A percentile compares a stretch with the other conserved stretches of the same genome.
These are phyloP conservation scores for Salvia rosmarinus DNA, from an alignment of 257 asterid genomes.

Conservation along the genomic window DNA sequence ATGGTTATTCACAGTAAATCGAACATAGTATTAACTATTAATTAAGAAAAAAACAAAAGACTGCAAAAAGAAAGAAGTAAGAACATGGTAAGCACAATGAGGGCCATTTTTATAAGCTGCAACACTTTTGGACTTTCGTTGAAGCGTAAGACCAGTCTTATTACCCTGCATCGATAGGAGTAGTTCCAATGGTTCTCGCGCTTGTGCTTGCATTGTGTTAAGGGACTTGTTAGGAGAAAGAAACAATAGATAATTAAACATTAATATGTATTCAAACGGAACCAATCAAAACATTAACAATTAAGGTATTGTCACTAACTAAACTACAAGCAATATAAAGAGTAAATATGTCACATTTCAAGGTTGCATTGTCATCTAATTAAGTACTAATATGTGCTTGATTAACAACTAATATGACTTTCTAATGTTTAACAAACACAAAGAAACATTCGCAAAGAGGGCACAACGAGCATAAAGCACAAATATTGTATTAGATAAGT, in stretches of 20 bases:
- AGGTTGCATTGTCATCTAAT: too few species aligned
- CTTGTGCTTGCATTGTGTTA: constrained; percentile 72
- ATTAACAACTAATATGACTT: too few species aligned
- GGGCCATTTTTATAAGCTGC: constrained; percentile 76
- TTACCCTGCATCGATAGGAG: constrained; percentile 79
- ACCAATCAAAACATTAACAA: constrained; percentile 3
- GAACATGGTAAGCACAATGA: constrained; percentile 90
- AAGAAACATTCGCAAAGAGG: not conserved
- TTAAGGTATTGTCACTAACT: too few species aligned
- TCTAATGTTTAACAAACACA: too few species aligned
- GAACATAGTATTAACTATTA: not conserved
- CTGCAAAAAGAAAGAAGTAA: not conserved
- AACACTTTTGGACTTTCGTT: constrained; percentile 62
- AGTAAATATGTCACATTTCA: too few species aligned
- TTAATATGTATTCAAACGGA: not conserved
- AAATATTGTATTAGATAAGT: constrained; percentile 21
- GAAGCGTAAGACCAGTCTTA: constrained; percentile 96
- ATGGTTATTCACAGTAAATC: constrained; percentile 14
- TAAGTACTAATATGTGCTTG: too few species aligned
- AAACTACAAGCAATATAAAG: too few species aligned
- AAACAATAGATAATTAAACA: not conserved
- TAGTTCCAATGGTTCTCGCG: constrained; percentile 78
- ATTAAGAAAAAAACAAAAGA: not conserved
- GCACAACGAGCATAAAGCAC: not conserved
- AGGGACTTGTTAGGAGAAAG: constrained; percentile 28